Base-by-base conservation (phyloP, 1,284 basidiomycete species). In the Sphagnurus paluster region DNA sequence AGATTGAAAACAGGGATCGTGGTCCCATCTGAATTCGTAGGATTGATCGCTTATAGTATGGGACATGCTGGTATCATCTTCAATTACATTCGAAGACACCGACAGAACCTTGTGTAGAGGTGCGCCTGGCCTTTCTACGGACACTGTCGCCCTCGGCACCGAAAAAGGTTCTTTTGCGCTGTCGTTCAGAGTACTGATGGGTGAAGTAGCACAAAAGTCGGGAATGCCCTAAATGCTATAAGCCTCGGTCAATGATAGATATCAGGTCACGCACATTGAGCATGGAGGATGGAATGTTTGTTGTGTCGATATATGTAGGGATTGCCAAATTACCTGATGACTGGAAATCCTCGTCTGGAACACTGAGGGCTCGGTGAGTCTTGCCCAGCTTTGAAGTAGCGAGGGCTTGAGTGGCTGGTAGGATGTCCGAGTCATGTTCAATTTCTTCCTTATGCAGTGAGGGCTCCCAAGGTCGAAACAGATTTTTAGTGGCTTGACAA, bases 1-100 rank as follows among this genome's bases (percentile, higher is more conserved):
- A 52, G 65, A 73, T 57, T 70, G 68, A 25, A 73, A 49, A 54
- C 62, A 67, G 16, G 64, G 66, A 50, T 65, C 62, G 47, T 65
- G 47, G 40, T 55, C 28, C 43, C 43, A 47, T 20, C 35, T 46
- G 14, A 46, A 49, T 39, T 51, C 30, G 30, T 45, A 43, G n/a
- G 25, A 37, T 21, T 39, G 30, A 13, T 28, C 19, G 36, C 16
- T 40, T 21, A 19, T 26, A 29, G 36, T 24, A 45, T 23, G 8
- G 34, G 25, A 35, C 34, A 28, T 24, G 23, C 9, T 11, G 29
- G 16, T 13, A 16, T 26, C 35, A 21, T 28, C 21, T 13, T 48
- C 32, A 41, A 38, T 32, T 34, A 23, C 34, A 19, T 42, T 36
- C 14, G 16, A 42, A 28, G n/a, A 43, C 25, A 39, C 17, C 26